These are phyloP conservation scores for Didymella exigua DNA, from an alignment of 2,329 filamentous ascomycete genomes.

Conservation along the genomic window DNA sequence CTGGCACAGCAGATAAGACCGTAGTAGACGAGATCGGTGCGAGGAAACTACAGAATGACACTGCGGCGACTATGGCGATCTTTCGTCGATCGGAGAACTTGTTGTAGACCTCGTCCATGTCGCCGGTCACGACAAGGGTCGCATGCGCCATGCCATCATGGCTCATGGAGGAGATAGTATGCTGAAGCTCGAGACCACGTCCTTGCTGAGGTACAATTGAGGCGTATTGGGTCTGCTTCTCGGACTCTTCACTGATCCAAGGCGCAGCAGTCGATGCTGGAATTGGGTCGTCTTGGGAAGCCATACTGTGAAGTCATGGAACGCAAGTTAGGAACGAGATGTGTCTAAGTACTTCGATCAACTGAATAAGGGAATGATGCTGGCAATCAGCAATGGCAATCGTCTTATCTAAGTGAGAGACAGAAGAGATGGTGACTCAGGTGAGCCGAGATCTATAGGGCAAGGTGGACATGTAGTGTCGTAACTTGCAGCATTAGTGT, in stretches of 20 bases:
- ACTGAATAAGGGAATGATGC: not conserved
- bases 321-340: conserved; percentile 10
- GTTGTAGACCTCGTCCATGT: conserved; percentile 65
- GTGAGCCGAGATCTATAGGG: conserved; percentile 11
- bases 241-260: conserved; percentile 19
- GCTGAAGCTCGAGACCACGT: conserved; percentile 36
- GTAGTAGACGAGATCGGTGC: conserved; percentile 77
- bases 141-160: conserved; percentile 43
- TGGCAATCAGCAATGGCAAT: not conserved
- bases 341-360: not conserved
- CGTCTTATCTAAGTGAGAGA: conserved; percentile 6
- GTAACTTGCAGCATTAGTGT: conserved; percentile 19
- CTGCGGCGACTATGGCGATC: conserved; percentile 67
- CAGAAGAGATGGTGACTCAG: conserved; percentile 11
- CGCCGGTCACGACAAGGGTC: conserved; percentile 36
- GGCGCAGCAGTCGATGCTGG: conserved; percentile 23
- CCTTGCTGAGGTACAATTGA: conserved; percentile 35
- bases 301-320: conserved; percentile 41
- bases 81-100: conserved; percentile 68
- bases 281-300: conserved; percentile 27
- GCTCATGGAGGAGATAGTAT: conserved; percentile 38
- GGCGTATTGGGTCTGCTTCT: conserved; percentile 37
- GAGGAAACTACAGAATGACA: conserved; percentile 77
- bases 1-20: conserved; percentile 73
- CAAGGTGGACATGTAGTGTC: conserved; percentile 21